These are phyloP conservation scores for Trichosporon asahii DNA, from an alignment of 1,284 basidiomycete species.

Conservation along the genomic window DNA sequence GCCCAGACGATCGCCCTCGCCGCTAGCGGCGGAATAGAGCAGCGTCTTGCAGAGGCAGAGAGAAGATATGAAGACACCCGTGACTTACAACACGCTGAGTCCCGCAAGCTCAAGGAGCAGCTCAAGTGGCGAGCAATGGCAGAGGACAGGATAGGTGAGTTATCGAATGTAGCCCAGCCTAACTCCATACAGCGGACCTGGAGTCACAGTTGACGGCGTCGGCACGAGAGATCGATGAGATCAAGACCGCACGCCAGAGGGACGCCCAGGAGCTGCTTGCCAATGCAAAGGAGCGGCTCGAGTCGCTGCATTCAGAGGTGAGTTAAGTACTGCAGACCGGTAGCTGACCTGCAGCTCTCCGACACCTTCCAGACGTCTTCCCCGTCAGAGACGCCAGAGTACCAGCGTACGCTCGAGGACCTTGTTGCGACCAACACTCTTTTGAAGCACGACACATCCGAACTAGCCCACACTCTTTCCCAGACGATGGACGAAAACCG, in stretches of 20 bases:
- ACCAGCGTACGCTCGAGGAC: constrained; percentile 65
- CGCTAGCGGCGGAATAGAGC: constrained; percentile 29
- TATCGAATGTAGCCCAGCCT: background rate
- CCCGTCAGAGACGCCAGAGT: constrained; percentile 45
- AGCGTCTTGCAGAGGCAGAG: constrained; percentile 54
- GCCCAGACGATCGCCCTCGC: constrained; percentile 30
- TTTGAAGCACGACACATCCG: constrained; percentile 73
- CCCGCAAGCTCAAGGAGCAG: constrained; percentile 65
- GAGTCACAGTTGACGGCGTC: constrained; percentile 66
- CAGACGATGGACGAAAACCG: constrained; percentile 74
- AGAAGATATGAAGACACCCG: constrained; percentile 72
- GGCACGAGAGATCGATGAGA: constrained; percentile 62
- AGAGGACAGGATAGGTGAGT: constrained; percentile 42
- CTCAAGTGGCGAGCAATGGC: constrained; percentile 37
- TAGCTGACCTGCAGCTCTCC: constrained; percentile 28
- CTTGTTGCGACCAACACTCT: constrained; percentile 78
- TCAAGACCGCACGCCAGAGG: constrained; percentile 62
- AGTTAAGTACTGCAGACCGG: constrained; percentile 11
- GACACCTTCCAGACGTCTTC: constrained; percentile 37
- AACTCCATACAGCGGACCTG: constrained; percentile 60
- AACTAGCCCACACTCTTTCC: constrained; percentile 67
- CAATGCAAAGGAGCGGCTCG: constrained; percentile 67
- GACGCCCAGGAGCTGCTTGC: constrained; percentile 68
- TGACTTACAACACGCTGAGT: constrained; percentile 74
- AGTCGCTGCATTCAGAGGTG: constrained; percentile 57